These are phyloP conservation scores for Botrytis cinerea DNA, from an alignment of 2,329 filamentous ascomycete species.

Conservation along the genomic window DNA sequence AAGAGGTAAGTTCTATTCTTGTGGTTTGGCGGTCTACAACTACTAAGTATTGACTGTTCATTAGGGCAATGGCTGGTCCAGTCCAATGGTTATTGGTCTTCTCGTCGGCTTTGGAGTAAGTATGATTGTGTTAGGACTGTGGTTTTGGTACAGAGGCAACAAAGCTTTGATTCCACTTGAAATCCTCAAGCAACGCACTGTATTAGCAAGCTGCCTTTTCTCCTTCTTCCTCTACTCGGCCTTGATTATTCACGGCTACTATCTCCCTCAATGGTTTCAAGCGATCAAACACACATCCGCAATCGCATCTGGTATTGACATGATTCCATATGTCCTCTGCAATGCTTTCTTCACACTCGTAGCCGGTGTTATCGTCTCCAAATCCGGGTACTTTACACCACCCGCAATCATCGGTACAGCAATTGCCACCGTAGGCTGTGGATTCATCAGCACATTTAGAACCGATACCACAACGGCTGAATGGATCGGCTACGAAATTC, in stretches of 20 bases:
- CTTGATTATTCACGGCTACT: constrained; percentile 38
- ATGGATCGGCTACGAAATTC: constrained; percentile 51
- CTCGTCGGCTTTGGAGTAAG: constrained; percentile 37
- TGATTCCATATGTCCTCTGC: constrained; percentile 33
- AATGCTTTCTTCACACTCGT: constrained; percentile 40
- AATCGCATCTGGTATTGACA: constrained; percentile 32
- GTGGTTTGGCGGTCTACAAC: background rate
- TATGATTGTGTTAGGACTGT: constrained; percentile 36
- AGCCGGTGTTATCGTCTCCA: constrained; percentile 39
- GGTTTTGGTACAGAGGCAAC: constrained; percentile 47
- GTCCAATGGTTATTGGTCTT: constrained; percentile 40
- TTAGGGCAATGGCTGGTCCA: constrained; percentile 36
- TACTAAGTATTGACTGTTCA: background rate
- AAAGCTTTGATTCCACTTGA: constrained; percentile 50
- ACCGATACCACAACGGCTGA: constrained; percentile 43
- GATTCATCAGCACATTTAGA: constrained; percentile 42
- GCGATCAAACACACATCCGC: constrained; percentile 30
- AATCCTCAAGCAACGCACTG: constrained; percentile 43
- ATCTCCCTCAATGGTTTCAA: constrained; percentile 38
- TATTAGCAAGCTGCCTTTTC: constrained; percentile 37
- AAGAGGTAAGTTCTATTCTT: constrained; percentile 28
- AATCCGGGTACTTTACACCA: constrained; percentile 41
- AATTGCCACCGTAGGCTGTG: constrained; percentile 31
- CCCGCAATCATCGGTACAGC: constrained; percentile 31
- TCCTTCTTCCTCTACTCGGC: constrained; percentile 30